These are phyloP conservation scores for Phytophthora hybrid DNA, from an alignment of 352 stramenopile genomes.

Conservation along the genomic window DNA sequence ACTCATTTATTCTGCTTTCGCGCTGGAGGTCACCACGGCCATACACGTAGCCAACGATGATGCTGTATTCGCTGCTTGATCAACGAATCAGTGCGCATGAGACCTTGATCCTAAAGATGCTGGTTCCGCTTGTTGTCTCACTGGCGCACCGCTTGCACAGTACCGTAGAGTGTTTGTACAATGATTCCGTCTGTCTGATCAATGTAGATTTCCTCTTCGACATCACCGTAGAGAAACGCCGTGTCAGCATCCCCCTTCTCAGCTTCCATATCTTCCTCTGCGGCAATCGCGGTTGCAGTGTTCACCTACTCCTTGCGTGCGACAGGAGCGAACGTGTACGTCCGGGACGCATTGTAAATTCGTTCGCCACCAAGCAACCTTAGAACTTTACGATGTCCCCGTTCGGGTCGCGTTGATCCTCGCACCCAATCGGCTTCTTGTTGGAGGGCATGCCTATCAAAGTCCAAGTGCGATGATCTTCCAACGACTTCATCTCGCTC, in stretches of 20 bases:
- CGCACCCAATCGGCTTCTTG: no score
- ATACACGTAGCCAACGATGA: neutral
- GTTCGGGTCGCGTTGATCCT: no score
- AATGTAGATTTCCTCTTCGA: constrained; percentile 39
- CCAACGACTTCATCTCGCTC: no score
- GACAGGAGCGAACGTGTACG: no score
- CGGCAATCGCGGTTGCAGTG: neutral
- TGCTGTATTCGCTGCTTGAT: constrained; percentile 1
- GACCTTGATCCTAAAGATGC: constrained; percentile 7
- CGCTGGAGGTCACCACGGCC: neutral
- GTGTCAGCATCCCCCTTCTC: constrained; percentile 37
- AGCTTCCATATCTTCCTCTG: constrained; percentile 10
- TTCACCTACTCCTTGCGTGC: neutral
- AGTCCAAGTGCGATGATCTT: no score
- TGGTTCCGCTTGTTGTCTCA: constrained; percentile 12
- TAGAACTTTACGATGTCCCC: no score
- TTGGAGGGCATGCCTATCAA: no score
- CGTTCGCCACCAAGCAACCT: no score
- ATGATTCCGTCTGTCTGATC: constrained; percentile 21
- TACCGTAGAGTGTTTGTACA: constrained; percentile 9
- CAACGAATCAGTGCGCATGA: neutral
- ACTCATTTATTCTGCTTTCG: neutral
- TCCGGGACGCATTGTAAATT: no score
- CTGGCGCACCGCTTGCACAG: constrained; percentile 8
- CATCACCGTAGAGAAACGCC: constrained; percentile 33